These are phyloP conservation scores for Cenococcum geophilum DNA, from an alignment of 495 filamentous ascomycete genomes.

Conservation along the genomic window DNA sequence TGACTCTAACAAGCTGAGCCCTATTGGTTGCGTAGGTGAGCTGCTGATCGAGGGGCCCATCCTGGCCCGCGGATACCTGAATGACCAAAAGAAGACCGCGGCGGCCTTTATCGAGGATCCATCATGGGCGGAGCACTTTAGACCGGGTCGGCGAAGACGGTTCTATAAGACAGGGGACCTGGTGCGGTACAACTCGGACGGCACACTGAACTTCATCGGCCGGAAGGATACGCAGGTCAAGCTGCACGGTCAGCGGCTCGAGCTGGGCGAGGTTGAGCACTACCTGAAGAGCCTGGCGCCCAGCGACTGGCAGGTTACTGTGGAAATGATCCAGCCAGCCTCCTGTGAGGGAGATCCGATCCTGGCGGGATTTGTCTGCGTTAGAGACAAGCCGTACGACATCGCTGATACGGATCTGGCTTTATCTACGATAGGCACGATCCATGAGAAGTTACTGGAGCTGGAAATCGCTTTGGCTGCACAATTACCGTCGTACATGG, in stretches of 20 bases:
- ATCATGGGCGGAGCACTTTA: conserved; percentile 11
- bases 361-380: too few species aligned
- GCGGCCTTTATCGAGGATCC: conserved; percentile 34
- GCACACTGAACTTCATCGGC: conserved; percentile 32
- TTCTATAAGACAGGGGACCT: conserved; percentile 38
- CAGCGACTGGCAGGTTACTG: too few species aligned
- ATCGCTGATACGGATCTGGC: conserved; percentile 16
- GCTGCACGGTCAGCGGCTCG: conserved; percentile 32
- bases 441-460: too few species aligned
- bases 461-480: too few species aligned
- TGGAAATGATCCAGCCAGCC: conserved; percentile 21
- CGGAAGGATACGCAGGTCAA: conserved; percentile 36
- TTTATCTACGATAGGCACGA: not conserved
- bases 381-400: too few species aligned
- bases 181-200: conserved; percentile 32
- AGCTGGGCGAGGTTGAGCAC: conserved; percentile 30
- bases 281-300: too few species aligned
- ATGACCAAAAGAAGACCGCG: conserved; percentile 36
- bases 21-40: conserved; percentile 41
- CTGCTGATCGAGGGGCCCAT: conserved; percentile 40
- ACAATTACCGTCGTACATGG: conserved; percentile 46
- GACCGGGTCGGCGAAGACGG: conserved; percentile 1
- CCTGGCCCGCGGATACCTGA: conserved; percentile 38
- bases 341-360: too few species aligned
- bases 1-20: conserved; percentile 33